Conservation (phyloP, 768 basidiomycete species). For the Clitopilus hobsonii region DNA sequence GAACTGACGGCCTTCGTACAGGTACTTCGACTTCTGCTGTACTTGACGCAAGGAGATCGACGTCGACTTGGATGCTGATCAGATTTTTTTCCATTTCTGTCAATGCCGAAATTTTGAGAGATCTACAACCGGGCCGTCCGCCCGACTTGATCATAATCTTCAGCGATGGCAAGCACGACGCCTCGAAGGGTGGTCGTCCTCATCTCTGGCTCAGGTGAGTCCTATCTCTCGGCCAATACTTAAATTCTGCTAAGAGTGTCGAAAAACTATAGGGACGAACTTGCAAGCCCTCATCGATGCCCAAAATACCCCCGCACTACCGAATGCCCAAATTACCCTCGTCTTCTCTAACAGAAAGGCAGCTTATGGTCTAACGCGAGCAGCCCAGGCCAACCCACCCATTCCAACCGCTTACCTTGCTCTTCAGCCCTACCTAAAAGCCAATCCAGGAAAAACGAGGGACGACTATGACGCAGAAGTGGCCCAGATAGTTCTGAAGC, state of each 20-base stretch:
- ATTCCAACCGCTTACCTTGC: conserved; percentile 83
- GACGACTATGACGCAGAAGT: conserved; percentile 84
- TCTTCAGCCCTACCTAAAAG: conserved; percentile 78
- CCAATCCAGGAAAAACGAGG: conserved; percentile 66
- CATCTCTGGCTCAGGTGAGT: conserved; percentile 51
- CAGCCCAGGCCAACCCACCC: conserved; percentile 59
- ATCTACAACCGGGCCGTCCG: neutral
- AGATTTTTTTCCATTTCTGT: neutral
- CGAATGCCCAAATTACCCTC: conserved; percentile 64
- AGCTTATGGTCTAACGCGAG: conserved; percentile 86
- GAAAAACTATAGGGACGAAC: conserved; percentile 68
- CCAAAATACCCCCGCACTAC: conserved; percentile 66
- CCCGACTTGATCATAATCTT: neutral
- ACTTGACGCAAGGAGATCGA: neutral
- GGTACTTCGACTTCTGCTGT: no score
- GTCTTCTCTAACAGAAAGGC: conserved; percentile 92
- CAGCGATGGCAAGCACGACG: conserved; percentile 7
- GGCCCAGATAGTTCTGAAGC: conserved; percentile 58
- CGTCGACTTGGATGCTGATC: conserved; percentile 2
- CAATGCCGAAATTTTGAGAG: neutral
- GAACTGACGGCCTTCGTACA: no score
- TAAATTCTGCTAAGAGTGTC: conserved; percentile 4
- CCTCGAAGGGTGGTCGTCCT: conserved; percentile 37
- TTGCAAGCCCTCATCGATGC: conserved; percentile 96
- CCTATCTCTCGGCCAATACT: neutral